These are phyloP conservation scores for Wickerhamiella sergipiensis DNA, from an alignment of 805 yeast species.

Conservation along the genomic window DNA sequence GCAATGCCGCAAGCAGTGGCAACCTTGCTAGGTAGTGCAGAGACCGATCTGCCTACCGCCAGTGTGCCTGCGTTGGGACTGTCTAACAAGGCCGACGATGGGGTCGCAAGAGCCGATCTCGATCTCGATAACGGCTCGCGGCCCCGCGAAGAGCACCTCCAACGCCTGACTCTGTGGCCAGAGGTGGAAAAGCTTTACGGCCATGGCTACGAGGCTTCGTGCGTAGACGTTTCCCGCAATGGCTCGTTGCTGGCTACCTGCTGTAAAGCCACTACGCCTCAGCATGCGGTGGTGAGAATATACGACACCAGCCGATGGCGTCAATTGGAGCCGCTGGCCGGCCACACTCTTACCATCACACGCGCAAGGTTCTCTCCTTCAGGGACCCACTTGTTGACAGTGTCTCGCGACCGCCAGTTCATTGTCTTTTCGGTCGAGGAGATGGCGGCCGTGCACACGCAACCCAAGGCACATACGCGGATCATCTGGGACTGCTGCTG, in stretches of 20 bases:
- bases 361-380: conserved; percentile 63
- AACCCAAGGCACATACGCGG: conserved; percentile 73
- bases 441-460: conserved; percentile 18
- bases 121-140: conserved; percentile 33
- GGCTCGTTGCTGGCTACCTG: conserved; percentile 64
- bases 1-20: conserved; percentile 76
- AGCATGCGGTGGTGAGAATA: conserved; percentile 75
- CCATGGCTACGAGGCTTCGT: conserved; percentile 87
- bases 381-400: conserved; percentile 51
- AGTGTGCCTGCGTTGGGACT: conserved; percentile 86
- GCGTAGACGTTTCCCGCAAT: conserved; percentile 58
- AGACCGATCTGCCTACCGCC: conserved; percentile 54
- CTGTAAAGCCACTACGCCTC: conserved; percentile 73
- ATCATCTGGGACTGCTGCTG: conserved; percentile 94
- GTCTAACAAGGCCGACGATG: conserved; percentile 65
- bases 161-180: conserved; percentile 87
- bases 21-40: conserved; percentile 33
- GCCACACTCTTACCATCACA: conserved; percentile 74
- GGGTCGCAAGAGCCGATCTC: conserved; percentile 18
- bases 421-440: conserved; percentile 49
- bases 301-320: conserved; percentile 48
- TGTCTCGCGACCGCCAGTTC: conserved; percentile 80
- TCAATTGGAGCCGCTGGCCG: conserved; percentile 38
- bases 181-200: conserved; percentile 92
- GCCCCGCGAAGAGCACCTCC: conserved; percentile 83